Evolutionary conservation across 1,284 basidiomycete genomes (phyloP).

Genomic region (Trametes versicolor): DNA sequence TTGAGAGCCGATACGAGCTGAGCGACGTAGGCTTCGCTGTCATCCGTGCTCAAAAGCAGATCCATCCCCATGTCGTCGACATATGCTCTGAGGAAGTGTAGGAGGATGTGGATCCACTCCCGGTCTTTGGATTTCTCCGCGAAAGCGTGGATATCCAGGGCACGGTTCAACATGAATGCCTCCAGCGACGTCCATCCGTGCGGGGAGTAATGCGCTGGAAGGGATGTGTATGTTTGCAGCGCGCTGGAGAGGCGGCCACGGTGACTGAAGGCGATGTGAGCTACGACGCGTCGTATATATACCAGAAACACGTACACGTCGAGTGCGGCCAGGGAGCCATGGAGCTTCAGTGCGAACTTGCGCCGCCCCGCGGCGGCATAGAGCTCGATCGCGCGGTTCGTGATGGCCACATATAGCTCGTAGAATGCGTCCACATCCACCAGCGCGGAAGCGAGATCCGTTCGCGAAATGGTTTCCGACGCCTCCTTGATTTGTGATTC

Average conservation of each 20-base stretch:
- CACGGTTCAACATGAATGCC: slow-evolving; percentile 76
- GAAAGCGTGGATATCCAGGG: slow-evolving; percentile 69
- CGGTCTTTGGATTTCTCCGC: slow-evolving; percentile 65
- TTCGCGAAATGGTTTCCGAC: slow-evolving; percentile 62
- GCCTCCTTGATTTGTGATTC: slow-evolving; percentile 37
- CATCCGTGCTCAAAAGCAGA: slow-evolving; percentile 60
- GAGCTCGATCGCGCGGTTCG: slow-evolving; percentile 84
- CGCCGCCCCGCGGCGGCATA: slow-evolving; percentile 84
- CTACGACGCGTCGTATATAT: not conserved
- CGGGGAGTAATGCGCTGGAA: slow-evolving; percentile 86
- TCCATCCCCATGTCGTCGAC: slow-evolving; percentile 64
- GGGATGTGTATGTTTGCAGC: slow-evolving; percentile 74
- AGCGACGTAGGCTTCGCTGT: slow-evolving; percentile 61
- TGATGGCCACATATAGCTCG: slow-evolving; percentile 76
- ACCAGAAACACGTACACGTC: slow-evolving; percentile 70
- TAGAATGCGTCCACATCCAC: slow-evolving; percentile 71
- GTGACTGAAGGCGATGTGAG: slow-evolving; percentile 56
- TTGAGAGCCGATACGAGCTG: slow-evolving; percentile 62
- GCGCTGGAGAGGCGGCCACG: slow-evolving; percentile 71
- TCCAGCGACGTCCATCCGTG: slow-evolving; percentile 83
- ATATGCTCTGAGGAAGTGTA: slow-evolving; percentile 75
- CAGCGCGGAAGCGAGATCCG: slow-evolving; percentile 72
- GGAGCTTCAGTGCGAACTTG: slow-evolving; percentile 86
- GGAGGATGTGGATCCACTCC: slow-evolving; percentile 79
- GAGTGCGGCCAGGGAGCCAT: slow-evolving; percentile 86